Evolutionary conservation across 164 flowering plant species (phyloP), one percentile per base, ranked within the genome.

Genomic region (Stephania japonica): DNA sequence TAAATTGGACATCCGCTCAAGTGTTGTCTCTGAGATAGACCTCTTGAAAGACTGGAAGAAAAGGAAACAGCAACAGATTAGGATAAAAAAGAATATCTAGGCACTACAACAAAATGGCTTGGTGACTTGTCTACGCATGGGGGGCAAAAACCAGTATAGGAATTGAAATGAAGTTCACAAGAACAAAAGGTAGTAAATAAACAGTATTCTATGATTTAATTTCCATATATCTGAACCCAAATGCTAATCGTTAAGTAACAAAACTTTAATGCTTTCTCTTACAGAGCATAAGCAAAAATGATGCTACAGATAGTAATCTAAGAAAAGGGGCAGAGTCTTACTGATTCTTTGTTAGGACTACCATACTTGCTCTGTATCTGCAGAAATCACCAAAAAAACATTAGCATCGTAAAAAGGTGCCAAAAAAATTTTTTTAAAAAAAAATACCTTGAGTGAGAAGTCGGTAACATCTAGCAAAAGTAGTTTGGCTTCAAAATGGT

Each of bases 331-430:
- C 63, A 76, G 69, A 5, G 74, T 65, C 99, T 86, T 85, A 94
- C 99, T 67, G 81, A 69, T 83, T 85, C 97, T 80, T 82, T 88
- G 70, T 62, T 84, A 63, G 72, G 42, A 76, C 74, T 19, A 24
- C 99, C 97, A 84, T 90, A 90, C 81, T 90, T 95, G 83, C 89
- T 85, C 78, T 91, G 97, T 12, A 93, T 88, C 99, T 95, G 94
- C 25, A 72, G 53, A 3, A 24, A 70, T n/a, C 47, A 75, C 70
- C 49, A 73, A 76, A 23, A 23, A 68, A 24, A 19, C 47, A 64
- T 69, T 24, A 70, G 74, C n/a, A 64, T 19, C 38, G 43, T 3
- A 24, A 70, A 7, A 41, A 75, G 42, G 53, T 9, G 14, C 68
- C 53, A 65, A 26, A 66, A 66, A 49, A 25, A 42, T 19, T 0